Evolutionary conservation across 225 moss, liverwort and hornwort genomes (phyloP).

Genomic region (Polytrichum formosum): DNA sequence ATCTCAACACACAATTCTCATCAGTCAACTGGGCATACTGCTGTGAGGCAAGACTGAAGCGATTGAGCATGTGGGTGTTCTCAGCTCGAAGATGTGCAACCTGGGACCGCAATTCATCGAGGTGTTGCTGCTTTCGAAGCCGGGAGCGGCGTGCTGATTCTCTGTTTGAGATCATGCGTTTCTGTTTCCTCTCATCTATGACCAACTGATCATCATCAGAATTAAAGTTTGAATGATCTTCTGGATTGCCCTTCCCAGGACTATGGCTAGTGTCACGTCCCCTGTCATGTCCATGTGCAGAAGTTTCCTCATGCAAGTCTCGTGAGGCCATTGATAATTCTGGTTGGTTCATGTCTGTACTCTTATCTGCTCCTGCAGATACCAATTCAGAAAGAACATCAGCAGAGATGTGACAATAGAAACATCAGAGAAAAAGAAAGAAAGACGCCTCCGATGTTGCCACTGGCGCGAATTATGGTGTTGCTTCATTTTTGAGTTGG

Average conservation of each 20-base stretch:
- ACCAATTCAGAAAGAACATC: no score
- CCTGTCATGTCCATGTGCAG: constrained; percentile 28
- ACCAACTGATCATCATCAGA: constrained; percentile 87
- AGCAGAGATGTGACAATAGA: no score
- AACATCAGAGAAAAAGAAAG: no score
- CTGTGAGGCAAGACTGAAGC: constrained; percentile 66
- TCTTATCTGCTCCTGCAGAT: constrained; percentile 43
- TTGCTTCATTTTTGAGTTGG: no score
- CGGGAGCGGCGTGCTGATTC: constrained; percentile 95
- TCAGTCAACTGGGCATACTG: constrained; percentile 69
- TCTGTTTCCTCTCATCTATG: constrained; percentile 85
- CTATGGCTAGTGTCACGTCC: constrained; percentile 42
- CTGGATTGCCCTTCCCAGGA: constrained; percentile 45
- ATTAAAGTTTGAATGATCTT: constrained; percentile 74
- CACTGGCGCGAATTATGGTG: no score
- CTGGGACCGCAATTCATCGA: constrained; percentile 87
- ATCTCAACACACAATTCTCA: constrained; percentile 68
- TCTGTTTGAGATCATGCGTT: constrained; percentile 95
- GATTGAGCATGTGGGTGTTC: constrained; percentile 79
- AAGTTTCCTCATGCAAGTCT: constrained; percentile 38
- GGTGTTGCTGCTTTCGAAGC: constrained; percentile 90
- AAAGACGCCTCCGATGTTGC: no score
- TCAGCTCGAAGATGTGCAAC: constrained; percentile 77
- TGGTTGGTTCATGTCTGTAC: constrained; percentile 26
- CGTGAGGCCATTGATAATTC: constrained; percentile 42